Evolutionary conservation across 495 filamentous ascomycete species (phyloP).

Genomic region (Cercophora newfieldiana): DNA sequence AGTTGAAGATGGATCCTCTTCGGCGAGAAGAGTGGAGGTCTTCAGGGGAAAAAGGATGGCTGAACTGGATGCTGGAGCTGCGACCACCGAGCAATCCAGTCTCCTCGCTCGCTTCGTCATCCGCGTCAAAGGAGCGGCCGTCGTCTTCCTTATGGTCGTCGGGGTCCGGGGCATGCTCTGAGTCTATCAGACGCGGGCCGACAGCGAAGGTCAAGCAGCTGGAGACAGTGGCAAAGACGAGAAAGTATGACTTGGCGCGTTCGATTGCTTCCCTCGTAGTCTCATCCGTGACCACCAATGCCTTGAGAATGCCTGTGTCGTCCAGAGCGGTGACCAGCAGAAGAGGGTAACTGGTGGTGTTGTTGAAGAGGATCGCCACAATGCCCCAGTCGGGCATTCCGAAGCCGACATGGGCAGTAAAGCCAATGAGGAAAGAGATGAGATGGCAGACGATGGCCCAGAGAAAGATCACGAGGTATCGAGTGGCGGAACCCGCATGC

Average conservation of each 20-base stretch:
- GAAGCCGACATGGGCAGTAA: constrained; percentile 38
- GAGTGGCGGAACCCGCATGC: constrained; percentile 51
- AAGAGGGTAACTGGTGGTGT: constrained; percentile 70
- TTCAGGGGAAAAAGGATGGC: not conserved
- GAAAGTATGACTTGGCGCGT: constrained; percentile 70
- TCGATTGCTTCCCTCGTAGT: constrained; percentile 53
- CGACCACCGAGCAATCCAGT: constrained; percentile 16
- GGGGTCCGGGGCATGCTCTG: constrained; percentile 25
- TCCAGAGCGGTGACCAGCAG: constrained; percentile 65
- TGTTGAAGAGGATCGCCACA: constrained; percentile 72
- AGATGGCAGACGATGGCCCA: constrained; percentile 46
- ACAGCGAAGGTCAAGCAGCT: constrained; percentile 57
- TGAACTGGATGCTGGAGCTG: not conserved
- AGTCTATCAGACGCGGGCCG: constrained; percentile 58
- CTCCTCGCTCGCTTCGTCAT: constrained; percentile 23
- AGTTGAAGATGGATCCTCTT: not conserved
- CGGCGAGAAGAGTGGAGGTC: constrained; percentile 14
- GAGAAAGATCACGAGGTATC: constrained; percentile 55
- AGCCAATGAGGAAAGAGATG: constrained; percentile 44
- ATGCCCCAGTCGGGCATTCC: constrained; percentile 64
- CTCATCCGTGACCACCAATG: constrained; percentile 45
- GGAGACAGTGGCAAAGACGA: constrained; percentile 53
- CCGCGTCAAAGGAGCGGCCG: not conserved
- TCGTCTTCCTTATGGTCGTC: constrained; percentile 29
- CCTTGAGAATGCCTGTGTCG: constrained; percentile 61